Base-by-base conservation (phyloP, 2,329 filamentous ascomycete genomes). In the Cladosporium halotolerans region DNA sequence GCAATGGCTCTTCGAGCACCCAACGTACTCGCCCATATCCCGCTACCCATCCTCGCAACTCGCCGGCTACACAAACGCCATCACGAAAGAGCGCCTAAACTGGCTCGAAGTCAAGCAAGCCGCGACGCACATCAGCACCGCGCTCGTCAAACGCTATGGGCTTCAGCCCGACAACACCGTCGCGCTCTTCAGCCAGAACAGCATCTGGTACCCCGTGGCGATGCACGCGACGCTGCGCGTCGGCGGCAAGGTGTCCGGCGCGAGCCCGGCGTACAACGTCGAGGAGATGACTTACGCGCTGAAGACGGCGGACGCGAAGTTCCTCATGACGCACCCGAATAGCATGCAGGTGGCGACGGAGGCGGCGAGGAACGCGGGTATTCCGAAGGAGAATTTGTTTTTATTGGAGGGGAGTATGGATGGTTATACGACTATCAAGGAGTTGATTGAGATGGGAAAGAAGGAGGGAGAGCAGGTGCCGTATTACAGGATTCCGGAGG, bases 261-360 rank as follows among this genome's bases (percentile, higher is more conserved):
- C 82, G 0, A 81, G 76, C 13, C 83, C 83, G 0, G 83, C 82
- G 0, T 86, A 86, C 66, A 84, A 80, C 53, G 73, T 80, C 13
- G 83, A 86, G 46, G 84, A 87, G 60, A 85, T 86, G 79, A 78
- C 76, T 1, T 84, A 85, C 65, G 82, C 81, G 1, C 69, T 86
- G 2, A 76, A 79, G 59, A 82, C 75, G 1, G 79, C 75, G 0
- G 70, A 78, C 33, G 77, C 79, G 2, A 82, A 77, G 57, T 79
- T 81, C 55, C 62, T 84, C 9, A 76, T 85, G 67, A 83, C 81
- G 0, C 73, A 79, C 2, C 74, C 76, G 0, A 73, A 75, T 13
- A 77, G 73, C 13, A 76, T 83, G 67, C 71, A 78, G 4, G 76
- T 84, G 34, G 81, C 80, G 1, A 66, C 72, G 9, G 72, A 72